These are phyloP conservation scores for Suillus subluteus DNA, from an alignment of 768 basidiomycete genomes.

Conservation along the genomic window DNA sequence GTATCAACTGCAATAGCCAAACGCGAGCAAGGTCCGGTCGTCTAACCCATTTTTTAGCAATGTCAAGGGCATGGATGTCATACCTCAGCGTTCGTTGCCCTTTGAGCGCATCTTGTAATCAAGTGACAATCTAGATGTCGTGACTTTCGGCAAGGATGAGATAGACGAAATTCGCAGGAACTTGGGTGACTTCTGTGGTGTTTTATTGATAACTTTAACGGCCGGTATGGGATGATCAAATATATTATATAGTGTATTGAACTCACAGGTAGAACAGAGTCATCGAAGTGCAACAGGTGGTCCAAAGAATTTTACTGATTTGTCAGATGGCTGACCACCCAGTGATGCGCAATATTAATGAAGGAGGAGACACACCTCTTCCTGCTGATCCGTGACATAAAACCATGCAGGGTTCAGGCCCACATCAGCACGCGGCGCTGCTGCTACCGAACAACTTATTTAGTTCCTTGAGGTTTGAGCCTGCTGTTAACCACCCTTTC, in stretches of 20 bases:
- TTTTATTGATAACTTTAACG: neutral
- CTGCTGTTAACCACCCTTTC: neutral
- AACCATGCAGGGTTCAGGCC: neutral
- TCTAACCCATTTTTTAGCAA: neutral
- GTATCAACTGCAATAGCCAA: neutral
- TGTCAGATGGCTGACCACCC: neutral
- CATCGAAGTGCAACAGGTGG: neutral
- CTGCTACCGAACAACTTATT: neutral
- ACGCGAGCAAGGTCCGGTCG: neutral
- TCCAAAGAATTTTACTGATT: neutral
- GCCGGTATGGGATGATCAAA: neutral
- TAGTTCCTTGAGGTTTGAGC: neutral
- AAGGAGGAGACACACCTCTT: neutral
- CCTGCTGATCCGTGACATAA: neutral
- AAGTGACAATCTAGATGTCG: neutral
- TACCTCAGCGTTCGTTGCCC: neutral
- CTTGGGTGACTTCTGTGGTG: neutral
- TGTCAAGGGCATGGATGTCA: neutral
- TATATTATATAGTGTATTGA: neutral
- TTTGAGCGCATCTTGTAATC: neutral
- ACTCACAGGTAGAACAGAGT: neutral
- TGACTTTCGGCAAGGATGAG: neutral
- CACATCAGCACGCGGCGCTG: neutral
- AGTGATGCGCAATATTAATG: neutral
- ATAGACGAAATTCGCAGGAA: neutral